Conservation (phyloP, 2,329 filamentous ascomycete species). For the Colletotrichum noveboracense region DNA sequence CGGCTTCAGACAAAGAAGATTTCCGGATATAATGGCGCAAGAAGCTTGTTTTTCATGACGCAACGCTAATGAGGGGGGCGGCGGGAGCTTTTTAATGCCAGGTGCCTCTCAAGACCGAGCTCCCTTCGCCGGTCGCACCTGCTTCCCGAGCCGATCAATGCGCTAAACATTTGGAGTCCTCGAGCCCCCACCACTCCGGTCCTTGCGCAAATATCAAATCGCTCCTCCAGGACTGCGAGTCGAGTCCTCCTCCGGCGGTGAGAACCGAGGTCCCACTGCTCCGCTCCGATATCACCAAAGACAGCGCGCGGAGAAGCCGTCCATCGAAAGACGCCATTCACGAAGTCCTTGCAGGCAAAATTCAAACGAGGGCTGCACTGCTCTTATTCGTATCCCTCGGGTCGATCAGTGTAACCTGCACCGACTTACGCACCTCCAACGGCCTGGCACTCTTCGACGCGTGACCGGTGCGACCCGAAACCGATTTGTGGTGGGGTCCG, state of each 20-base stretch:
- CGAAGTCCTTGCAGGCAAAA: not conserved
- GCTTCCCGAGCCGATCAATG: slow-evolving; percentile 8
- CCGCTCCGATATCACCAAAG: not conserved
- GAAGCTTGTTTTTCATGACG: slow-evolving; percentile 11
- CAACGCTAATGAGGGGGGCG: not conserved
- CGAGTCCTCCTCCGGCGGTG: not conserved
- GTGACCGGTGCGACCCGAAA: slow-evolving; percentile 1
- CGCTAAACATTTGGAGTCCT: not conserved
- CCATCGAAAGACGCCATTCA: not conserved
- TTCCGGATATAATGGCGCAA: not conserved
- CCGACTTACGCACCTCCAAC: not conserved
- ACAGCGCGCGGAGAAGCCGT: not conserved
- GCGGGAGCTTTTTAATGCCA: not conserved
- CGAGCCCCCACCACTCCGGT: not conserved
- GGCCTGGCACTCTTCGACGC: not conserved
- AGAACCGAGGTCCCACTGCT: not conserved
- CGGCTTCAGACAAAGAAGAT: not conserved
- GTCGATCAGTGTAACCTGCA: not conserved
- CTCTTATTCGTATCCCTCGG: slow-evolving; percentile 2
- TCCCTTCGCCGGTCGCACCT: not conserved
- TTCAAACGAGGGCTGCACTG: not conserved
- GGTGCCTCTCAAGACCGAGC: not conserved
- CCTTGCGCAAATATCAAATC: slow-evolving; percentile 3
- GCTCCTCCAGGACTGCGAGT: not conserved
- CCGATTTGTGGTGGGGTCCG: not conserved